Evolutionary conservation across 345 rosid genomes (phyloP).

Genomic region (Physaria fendleri): DNA sequence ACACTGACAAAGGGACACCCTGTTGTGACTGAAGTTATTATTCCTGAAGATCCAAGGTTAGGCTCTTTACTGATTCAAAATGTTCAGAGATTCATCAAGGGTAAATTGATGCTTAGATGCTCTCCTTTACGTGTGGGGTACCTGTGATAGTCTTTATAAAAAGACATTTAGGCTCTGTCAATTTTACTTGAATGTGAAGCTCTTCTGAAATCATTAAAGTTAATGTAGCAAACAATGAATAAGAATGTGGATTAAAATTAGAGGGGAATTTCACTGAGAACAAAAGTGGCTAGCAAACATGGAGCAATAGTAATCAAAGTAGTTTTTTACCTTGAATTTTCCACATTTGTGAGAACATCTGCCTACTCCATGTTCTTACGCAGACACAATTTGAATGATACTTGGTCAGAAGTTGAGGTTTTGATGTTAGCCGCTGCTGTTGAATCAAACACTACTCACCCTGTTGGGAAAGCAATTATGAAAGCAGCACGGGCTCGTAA

Average conservation of each 20-base stretch:
- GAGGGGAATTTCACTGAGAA: neutral
- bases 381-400: conserved; percentile 39
- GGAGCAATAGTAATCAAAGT: neutral
- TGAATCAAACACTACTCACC: conserved; percentile 87
- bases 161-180: neutral
- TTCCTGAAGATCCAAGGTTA: conserved; percentile 49
- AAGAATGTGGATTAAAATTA: neutral
- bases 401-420: conserved; percentile 64
- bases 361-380: conserved; percentile 20
- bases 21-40: conserved; percentile 65
- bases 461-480: conserved; percentile 89
- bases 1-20: conserved; percentile 91
- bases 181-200: neutral
- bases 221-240: neutral
- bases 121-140: neutral
- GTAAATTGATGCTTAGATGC: neutral
- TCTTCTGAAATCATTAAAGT: neutral
- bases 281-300: neutral
- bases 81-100: neutral
- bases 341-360: neutral
- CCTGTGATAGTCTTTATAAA: neutral
- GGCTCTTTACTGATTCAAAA: conserved; percentile 20
- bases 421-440: conserved; percentile 85
- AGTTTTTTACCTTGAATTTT: neutral
- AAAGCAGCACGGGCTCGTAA: conserved; percentile 64